Conservation (phyloP, 495 filamentous ascomycete species). For the Chaetomium fimeti region DNA sequence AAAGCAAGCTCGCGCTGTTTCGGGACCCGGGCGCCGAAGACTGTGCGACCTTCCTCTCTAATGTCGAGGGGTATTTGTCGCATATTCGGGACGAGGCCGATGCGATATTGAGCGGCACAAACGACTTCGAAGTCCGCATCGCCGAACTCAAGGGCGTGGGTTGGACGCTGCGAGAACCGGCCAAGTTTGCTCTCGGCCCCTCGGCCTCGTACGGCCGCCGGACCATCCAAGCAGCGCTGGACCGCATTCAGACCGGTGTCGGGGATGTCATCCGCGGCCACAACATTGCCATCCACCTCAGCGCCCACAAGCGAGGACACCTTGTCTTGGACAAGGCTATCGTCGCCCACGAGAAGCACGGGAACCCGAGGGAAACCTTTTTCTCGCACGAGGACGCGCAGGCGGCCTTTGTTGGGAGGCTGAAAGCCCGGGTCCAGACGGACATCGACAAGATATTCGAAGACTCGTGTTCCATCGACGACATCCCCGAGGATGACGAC, state of each 20-base stretch:
- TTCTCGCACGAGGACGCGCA: conserved; percentile 28
- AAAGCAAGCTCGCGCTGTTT: conserved; percentile 42
- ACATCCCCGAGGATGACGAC: conserved; percentile 36
- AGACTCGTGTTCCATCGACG: conserved; percentile 46
- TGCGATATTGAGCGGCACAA: conserved; percentile 33
- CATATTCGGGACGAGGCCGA: conserved; percentile 37
- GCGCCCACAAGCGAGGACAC: conserved; percentile 47
- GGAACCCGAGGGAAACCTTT: conserved; percentile 24
- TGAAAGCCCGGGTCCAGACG: conserved; percentile 41
- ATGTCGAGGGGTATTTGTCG: conserved; percentile 32
- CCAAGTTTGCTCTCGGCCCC: conserved; percentile 37
- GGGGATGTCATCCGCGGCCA: conserved; percentile 47
- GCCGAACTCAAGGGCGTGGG: conserved; percentile 42
- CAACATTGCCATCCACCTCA: conserved; percentile 44
- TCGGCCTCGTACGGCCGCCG: conserved; percentile 38
- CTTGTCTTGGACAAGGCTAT: conserved; percentile 49
- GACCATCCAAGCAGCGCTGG: conserved; percentile 43
- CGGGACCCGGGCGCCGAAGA: conserved; percentile 36
- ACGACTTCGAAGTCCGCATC: conserved; percentile 47
- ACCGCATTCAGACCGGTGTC: conserved; percentile 48
- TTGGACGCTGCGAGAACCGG: conserved; percentile 43
- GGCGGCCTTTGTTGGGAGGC: conserved; percentile 30
- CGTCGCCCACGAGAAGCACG: conserved; percentile 39
- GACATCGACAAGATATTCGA: conserved; percentile 48
- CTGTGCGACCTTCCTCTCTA: conserved; percentile 40